phyloP scores from a whole-genome alignment of 352 stramenopile genomes.

The Pythium monospermum region DNA sequence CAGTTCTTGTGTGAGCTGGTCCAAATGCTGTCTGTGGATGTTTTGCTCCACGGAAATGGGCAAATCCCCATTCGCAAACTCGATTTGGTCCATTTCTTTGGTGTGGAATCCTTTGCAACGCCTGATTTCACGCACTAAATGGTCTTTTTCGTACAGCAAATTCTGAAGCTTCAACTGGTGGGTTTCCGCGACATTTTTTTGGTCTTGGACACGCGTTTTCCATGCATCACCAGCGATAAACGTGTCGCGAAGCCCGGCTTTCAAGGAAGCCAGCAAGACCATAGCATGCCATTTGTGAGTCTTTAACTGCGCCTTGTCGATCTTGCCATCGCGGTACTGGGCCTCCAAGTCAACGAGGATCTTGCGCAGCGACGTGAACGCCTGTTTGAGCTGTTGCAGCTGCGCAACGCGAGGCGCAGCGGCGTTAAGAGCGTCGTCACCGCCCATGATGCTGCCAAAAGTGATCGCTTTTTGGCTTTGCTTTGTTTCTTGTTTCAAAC shows the following conservation, averaged over 20 bases:
- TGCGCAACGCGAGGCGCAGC: constrained; percentile 14
- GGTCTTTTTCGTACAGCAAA: constrained; percentile 79
- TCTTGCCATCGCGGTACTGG: constrained; percentile 6
- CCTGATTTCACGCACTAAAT: constrained; percentile 70
- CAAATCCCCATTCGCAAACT: constrained; percentile 48
- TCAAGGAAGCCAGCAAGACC: constrained; percentile 48
- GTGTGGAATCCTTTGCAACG: constrained; percentile 66
- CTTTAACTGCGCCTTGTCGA: constrained; percentile 42
- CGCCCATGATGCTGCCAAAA: neutral
- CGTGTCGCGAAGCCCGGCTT: constrained; percentile 52
- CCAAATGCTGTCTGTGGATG: constrained; percentile 52
- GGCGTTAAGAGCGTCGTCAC: neutral
- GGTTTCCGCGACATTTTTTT: constrained; percentile 69
- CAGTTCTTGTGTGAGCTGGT: constrained; percentile 63
- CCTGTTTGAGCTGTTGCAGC: constrained; percentile 49
- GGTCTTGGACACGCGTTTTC: constrained; percentile 56
- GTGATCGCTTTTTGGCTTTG: neutral
- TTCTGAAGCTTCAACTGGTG: constrained; percentile 81
- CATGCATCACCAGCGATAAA: constrained; percentile 66
- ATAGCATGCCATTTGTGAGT: constrained; percentile 52
- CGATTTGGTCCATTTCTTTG: constrained; percentile 80
- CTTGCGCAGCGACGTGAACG: constrained; percentile 38
- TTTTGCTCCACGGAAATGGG: constrained; percentile 50
- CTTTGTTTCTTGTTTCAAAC: neutral
- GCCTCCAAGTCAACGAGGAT: constrained; percentile 26